Evolutionary conservation across 2,329 filamentous ascomycete genomes (phyloP), one percentile per base, ranked within the genome.

Genomic region (Pseudogymnoascus sp.): DNA sequence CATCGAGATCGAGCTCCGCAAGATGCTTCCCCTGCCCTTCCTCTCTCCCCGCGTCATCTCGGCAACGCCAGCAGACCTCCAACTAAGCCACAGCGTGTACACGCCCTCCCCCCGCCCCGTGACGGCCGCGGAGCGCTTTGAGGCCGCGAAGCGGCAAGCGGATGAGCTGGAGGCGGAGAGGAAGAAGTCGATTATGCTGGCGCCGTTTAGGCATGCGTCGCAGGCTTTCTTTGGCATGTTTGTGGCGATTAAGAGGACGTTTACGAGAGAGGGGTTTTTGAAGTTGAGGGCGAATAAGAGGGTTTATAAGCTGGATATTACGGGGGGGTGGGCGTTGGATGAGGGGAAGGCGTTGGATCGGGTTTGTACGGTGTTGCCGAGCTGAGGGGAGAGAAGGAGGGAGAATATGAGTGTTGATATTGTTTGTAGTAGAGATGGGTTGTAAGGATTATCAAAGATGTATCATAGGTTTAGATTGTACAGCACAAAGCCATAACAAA

Each of bases 301-400:
- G n/a, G 59, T n/a, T 60, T 84, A 82, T 69, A 86, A 84, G 74
- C 70, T 87, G 21, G 84, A 86, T 66, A 75, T 85, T 13, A 76
- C 75, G 2, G 77, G 78, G 39, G 83, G 81, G 0, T 85, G 82
- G 74, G 81, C 81, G 21, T 75, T 85, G 58, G 84, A 87, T 40
- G 76, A 80, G 3, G 85, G 85, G 44, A 77, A 75, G 61, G 81
- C 81, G 3, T 69, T 87, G 60, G 84, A 87, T 72, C 77, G 80
- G 64, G 24, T 44, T 26, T 44, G 40, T 44, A 44, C 24, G 11
- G 40, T 44, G 10, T 4, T 10, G 17, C 40, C 40, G 10, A 44
- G 40, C 3, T 44, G 40, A 44, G 40, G 17, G 39, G 5, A 21
- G 6, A 13, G 10, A 11, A 1, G 4, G 40, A 5, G n/a, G n/a